phyloP scores from a whole-genome alignment of 2,329 filamentous ascomycete species.

The Neoarthrinium moseri region DNA sequence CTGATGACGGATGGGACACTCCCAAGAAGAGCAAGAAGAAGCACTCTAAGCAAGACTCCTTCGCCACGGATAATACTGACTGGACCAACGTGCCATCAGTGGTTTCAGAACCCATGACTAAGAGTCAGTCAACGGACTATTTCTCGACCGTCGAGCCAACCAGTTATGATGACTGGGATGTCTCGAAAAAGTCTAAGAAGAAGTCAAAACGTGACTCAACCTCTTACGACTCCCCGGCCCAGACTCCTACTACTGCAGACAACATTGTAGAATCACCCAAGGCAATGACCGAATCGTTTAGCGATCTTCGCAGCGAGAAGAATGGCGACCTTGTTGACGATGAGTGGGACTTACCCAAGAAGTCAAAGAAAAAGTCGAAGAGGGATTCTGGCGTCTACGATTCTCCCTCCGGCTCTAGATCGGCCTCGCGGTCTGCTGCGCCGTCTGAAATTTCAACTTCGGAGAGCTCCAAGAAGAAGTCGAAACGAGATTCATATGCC shows the following conservation, averaged over 20 bases:
- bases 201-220: constrained; percentile 28
- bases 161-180: constrained; percentile 20
- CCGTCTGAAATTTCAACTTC: constrained; percentile 36
- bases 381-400: constrained; percentile 25
- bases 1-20: constrained; percentile 36
- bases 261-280: constrained; percentile 40
- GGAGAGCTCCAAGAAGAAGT: constrained; percentile 18
- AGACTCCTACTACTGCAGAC: constrained; percentile 25
- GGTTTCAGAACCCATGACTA: neutral
- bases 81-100: constrained; percentile 6
- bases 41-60: constrained; percentile 7
- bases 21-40: constrained; percentile 34
- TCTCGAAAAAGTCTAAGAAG: constrained; percentile 30
- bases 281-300: constrained; percentile 34
- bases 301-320: constrained; percentile 26
- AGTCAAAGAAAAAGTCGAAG: constrained; percentile 35
- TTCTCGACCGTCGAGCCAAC: constrained; percentile 13
- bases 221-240: constrained; percentile 28
- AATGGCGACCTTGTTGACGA: constrained; percentile 24
- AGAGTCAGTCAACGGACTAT: constrained; percentile 8
- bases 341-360: constrained; percentile 33
- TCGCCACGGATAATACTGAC: constrained; percentile 8
- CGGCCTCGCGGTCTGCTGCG: constrained; percentile 29
- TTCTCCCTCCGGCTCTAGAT: constrained; percentile 16
- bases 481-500: constrained; percentile 2